Evolutionary conservation across 2,329 filamentous ascomycete genomes (phyloP).

Genomic region (Ascochyta rabiei): DNA sequence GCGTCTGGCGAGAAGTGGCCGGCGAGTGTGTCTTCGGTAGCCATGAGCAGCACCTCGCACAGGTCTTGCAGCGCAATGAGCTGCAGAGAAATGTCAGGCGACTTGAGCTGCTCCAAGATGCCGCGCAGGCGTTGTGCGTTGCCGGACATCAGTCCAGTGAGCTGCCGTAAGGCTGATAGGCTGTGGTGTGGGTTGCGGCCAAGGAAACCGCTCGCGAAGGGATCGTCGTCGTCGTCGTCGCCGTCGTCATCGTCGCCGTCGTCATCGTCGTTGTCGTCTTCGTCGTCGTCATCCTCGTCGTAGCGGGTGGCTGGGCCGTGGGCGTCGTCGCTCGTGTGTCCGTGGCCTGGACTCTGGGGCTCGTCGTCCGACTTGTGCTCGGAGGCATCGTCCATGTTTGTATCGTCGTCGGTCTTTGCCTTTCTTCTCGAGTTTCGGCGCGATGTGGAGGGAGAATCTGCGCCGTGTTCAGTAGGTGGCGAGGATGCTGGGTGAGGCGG

Average conservation of each 20-base stretch:
- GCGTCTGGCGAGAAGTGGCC: constrained; percentile 94
- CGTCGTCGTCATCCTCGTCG: constrained; percentile 55
- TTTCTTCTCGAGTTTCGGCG: constrained; percentile 42
- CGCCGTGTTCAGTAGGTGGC: constrained; percentile 31
- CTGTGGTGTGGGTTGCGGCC: constrained; percentile 61
- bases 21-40: constrained; percentile 93
- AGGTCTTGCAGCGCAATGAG: constrained; percentile 91
- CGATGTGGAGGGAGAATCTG: constrained; percentile 40
- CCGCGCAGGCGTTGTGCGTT: constrained; percentile 77
- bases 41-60: constrained; percentile 90
- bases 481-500: constrained; percentile 22
- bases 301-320: constrained; percentile 58
- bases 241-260: constrained; percentile 60
- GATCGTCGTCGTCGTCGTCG: constrained; percentile 62
- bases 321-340: constrained; percentile 59
- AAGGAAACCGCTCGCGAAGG: constrained; percentile 67
- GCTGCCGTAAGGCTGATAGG: constrained; percentile 80
- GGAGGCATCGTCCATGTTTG: constrained; percentile 72
- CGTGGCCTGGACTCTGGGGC: constrained; percentile 36
- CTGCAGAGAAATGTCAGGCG: constrained; percentile 85
- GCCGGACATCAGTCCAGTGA: constrained; percentile 88
- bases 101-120: constrained; percentile 65
- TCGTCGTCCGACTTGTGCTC: constrained; percentile 64
- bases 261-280: constrained; percentile 57
- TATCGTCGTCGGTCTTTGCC: constrained; percentile 64